Percentiles rank a stretch among this genome's conserved stretches.
Evolutionary conservation across 495 filamentous ascomycete species (phyloP).

Genomic region (Pseudotulostoma volvatum): DNA sequence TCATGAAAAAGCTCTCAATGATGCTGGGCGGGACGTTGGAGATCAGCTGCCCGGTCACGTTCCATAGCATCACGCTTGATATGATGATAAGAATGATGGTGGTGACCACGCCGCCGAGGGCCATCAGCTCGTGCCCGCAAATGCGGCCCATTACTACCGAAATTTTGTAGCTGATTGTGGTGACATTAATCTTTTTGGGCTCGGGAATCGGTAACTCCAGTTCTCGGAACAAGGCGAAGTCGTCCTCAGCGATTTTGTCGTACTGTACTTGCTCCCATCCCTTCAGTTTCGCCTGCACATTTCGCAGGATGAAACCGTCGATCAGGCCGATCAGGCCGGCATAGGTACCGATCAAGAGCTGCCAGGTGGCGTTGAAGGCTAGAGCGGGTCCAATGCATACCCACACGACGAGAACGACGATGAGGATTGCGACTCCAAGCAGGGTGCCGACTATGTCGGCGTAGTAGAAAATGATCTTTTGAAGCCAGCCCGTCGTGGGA

Average conservation of each 20-base stretch:
- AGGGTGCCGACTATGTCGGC: conserved; percentile 23
- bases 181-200: background rate
- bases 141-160: conserved; percentile 10
- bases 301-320: conserved; percentile 24
- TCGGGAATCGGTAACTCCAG: conserved; percentile 7
- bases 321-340: conserved; percentile 24
- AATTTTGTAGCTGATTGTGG: conserved; percentile 9
- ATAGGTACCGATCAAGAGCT: conserved; percentile 26
- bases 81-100: conserved; percentile 14
- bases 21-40: conserved; percentile 27
- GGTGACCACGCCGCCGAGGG: conserved; percentile 10
- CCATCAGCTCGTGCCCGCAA: conserved; percentile 13
- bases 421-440: conserved; percentile 15
- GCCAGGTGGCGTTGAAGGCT: conserved; percentile 22
- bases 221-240: conserved; percentile 11
- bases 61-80: conserved; percentile 23
- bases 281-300: conserved; percentile 17
- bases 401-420: conserved; percentile 17
- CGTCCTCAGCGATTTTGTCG: conserved; percentile 7
- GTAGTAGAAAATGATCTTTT: conserved; percentile 18
- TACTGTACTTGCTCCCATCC: conserved; percentile 16
- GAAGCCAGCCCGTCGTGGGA: conserved; percentile 10
- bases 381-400: conserved; percentile 14
- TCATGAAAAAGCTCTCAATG: conserved; percentile 24
- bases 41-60: conserved; percentile 20